phyloP scores from a whole-genome alignment of 164 flowering plant species.

The Warburgia ugandensis region DNA sequence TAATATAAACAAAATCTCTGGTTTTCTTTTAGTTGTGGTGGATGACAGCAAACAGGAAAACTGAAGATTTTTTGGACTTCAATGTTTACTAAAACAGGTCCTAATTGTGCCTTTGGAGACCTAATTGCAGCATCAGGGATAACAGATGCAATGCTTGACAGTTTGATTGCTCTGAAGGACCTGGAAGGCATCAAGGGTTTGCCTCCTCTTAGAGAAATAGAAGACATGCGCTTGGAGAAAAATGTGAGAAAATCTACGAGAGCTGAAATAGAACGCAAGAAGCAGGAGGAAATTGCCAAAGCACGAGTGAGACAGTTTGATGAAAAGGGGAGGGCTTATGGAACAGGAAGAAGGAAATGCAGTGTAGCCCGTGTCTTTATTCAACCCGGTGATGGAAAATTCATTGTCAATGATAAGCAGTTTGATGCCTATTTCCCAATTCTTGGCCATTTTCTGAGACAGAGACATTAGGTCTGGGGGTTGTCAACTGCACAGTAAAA shows the following conservation, averaged over 20 bases:
- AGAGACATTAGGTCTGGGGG: slow-evolving; percentile 88
- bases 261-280: slow-evolving; percentile 72
- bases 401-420: slow-evolving; percentile 64
- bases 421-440: slow-evolving; percentile 86
- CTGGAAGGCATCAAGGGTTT: slow-evolving; percentile 67
- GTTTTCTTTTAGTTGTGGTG: no score
- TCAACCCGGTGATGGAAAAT: slow-evolving; percentile 88
- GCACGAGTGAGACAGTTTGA: slow-evolving; percentile 76
- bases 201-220: slow-evolving; percentile 74
- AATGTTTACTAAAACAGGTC: slow-evolving; percentile 43
- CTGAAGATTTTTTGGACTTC: neutral
- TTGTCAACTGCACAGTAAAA: slow-evolving; percentile 79
- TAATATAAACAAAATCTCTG: no score
- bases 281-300: slow-evolving; percentile 77
- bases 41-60: no score
- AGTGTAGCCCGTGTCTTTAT: slow-evolving; percentile 94
- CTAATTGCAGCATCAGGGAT: slow-evolving; percentile 89
- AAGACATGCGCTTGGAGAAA: slow-evolving; percentile 64
- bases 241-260: slow-evolving; percentile 46
- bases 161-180: slow-evolving; percentile 78
- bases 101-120: slow-evolving; percentile 92
- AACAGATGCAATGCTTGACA: slow-evolving; percentile 86
- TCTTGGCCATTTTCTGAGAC: slow-evolving; percentile 91
- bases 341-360: slow-evolving; percentile 93
- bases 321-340: slow-evolving; percentile 92